These are phyloP conservation scores for Cladophialophora immunda DNA, from an alignment of 2,329 filamentous ascomycete genomes.

Conservation along the genomic window DNA sequence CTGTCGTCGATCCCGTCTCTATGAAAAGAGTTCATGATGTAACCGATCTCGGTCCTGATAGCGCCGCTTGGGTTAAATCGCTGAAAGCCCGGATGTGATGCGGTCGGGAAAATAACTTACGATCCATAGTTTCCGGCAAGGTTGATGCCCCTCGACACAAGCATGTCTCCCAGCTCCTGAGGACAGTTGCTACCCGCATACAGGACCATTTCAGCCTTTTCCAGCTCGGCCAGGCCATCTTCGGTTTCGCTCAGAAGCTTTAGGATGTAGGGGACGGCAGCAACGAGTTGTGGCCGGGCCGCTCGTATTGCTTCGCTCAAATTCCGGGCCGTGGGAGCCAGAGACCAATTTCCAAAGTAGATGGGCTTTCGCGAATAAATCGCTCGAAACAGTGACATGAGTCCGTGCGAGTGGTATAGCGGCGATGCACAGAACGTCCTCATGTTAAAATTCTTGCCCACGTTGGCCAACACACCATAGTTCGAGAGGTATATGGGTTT, in stretches of 20 bases:
- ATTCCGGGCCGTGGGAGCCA: constrained; percentile 63
- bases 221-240: constrained; percentile 60
- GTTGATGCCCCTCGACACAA: constrained; percentile 63
- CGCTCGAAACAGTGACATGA: constrained; percentile 63
- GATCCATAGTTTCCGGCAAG: constrained; percentile 63
- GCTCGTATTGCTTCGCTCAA: constrained; percentile 56
- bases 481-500: constrained; percentile 58
- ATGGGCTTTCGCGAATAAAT: constrained; percentile 61
- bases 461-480: constrained; percentile 29
- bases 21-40: constrained; percentile 68
- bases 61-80: no score
- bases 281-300: constrained; percentile 62
- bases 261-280: constrained; percentile 62
- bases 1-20: constrained; percentile 60
- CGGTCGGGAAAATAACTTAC: no score
- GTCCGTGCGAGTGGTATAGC: constrained; percentile 68
- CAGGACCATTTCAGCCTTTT: constrained; percentile 61
- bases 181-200: constrained; percentile 68
- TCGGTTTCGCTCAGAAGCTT: constrained; percentile 69
- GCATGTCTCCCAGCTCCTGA: constrained; percentile 64
- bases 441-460: constrained; percentile 26
- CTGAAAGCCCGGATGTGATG: no score
- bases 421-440: constrained; percentile 56
- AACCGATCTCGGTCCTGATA: constrained; percentile 69
- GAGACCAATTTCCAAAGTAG: constrained; percentile 62